Base-by-base conservation (phyloP, 2,329 filamentous ascomycete genomes). In the Colletotrichum costaricense region DNA sequence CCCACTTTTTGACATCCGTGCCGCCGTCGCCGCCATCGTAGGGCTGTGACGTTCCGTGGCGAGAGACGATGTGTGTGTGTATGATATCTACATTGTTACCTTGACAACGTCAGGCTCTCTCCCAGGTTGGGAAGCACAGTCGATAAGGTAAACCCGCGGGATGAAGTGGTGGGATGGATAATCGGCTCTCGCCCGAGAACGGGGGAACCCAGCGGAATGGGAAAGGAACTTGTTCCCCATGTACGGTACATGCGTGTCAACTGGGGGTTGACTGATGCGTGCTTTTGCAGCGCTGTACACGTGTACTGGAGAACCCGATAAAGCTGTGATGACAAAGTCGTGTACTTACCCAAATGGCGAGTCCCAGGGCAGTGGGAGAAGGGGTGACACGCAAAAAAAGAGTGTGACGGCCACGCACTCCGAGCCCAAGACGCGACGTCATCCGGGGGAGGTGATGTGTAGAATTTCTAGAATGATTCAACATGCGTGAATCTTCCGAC, bases 11-110 rank as follows among this genome's bases (percentile, higher is more conserved):
- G 4, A 33, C 35, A 42, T 3, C 35, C 35, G 38, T 42, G 30
- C 14, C 33, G 24, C 11, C 30, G 59, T 62, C n/a, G 30, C 26
- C 42, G 42, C 1, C 42, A 49, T 46, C 69, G 64, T 57, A 68
- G 64, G 69, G 56, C 57, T 68, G 69, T 63, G 35, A 63, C 38
- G 14, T 49, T n/a, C 19, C 19, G 42, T 49, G 42, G 42, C 42
- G 42, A 49, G 19, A 2, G 19, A 49, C 2, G 1, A 22, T n/a
- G 42, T 49, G 6, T 22, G 22, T 22, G 22, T 22, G 22, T 22
- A 22, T 22, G 22, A 22, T 22, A 22, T 22, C 22, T 22, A 22
- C 22, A 22, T 22, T 22, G 22, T 22, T 22, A 22, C 22, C 22
- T 22, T 22, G 22, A 22, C 22, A 22, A 22, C 22, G 22, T 22